A percentile compares a stretch with the other conserved stretches of the same genome.
These are phyloP conservation scores for Colletotrichum sp. DNA, from an alignment of 2,329 filamentous ascomycete genomes.

Conservation along the genomic window DNA sequence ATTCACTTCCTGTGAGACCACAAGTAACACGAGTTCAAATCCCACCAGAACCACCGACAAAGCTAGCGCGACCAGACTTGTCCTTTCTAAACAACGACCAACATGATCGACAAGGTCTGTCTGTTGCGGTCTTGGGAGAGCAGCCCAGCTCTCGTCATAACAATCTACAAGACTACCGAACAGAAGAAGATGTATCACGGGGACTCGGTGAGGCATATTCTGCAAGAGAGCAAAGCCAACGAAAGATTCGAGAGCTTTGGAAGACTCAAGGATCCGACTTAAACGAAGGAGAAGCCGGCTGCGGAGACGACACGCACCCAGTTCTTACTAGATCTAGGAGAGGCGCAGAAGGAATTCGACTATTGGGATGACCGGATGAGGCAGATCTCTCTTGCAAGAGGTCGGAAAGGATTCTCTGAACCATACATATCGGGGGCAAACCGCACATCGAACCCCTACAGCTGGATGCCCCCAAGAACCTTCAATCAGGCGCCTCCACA, in stretches of 20 bases:
- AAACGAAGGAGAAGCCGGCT: neutral
- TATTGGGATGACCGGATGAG: neutral
- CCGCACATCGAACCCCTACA: rapidly evolving
- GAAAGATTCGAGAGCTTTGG: neutral
- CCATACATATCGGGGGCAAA: neutral
- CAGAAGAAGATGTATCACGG: neutral
- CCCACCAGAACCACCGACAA: neutral
- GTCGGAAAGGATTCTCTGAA: neutral
- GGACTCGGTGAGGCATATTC: neutral
- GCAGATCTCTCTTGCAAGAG: neutral
- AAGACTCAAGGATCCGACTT: neutral
- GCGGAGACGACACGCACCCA: neutral
- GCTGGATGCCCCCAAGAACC: neutral
- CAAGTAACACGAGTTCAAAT: neutral
- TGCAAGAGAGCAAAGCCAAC: neutral
- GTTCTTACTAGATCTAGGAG: neutral
- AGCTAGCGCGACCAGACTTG: neutral
- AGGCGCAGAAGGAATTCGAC: neutral
- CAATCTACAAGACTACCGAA: neutral
- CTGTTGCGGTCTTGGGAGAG: neutral
- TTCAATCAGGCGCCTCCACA: neutral
- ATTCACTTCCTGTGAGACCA: neutral
- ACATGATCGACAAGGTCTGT: rapidly evolving
- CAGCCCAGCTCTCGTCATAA: rapidly evolving
- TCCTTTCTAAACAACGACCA: neutral